These are phyloP conservation scores for Saccharomyces kudriavzevii DNA, from an alignment of 805 yeast genomes.

Conservation along the genomic window DNA sequence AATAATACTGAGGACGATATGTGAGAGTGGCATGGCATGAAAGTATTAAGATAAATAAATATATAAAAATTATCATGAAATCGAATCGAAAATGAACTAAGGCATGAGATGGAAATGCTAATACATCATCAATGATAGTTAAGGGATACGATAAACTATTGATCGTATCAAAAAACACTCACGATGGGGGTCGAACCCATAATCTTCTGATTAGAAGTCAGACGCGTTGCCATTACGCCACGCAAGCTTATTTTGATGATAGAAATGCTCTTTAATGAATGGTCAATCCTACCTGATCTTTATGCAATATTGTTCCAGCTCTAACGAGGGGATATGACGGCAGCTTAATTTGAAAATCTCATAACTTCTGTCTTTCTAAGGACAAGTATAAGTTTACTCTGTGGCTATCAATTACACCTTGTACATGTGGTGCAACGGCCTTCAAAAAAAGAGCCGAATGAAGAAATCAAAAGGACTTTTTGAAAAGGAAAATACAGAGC, in stretches of 20 bases:
- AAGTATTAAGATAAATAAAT: not conserved
- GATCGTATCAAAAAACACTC: conserved; percentile 39
- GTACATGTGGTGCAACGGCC: not conserved
- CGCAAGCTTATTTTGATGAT: conserved; percentile 31
- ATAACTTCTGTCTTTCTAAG: too few relatives aligned
- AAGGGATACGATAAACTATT: too few relatives aligned
- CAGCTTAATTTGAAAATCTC: too few relatives aligned
- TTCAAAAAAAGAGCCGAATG: not conserved
- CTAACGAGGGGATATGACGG: too few relatives aligned
- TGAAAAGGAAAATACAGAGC: not conserved
- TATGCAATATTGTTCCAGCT: too few relatives aligned
- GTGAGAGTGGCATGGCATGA: not conserved
- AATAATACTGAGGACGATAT: not conserved
- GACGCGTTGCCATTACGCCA: conserved; percentile 53
- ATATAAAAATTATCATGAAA: too few relatives aligned
- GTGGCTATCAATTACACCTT: not conserved
- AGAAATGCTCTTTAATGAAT: too few relatives aligned
- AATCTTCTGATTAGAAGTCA: conserved; percentile 49
- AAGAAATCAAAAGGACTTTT: not conserved
- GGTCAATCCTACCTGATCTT: too few relatives aligned
- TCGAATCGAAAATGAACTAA: too few relatives aligned
- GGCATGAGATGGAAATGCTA: too few relatives aligned
- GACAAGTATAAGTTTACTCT: not conserved
- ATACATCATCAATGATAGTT: too few relatives aligned
- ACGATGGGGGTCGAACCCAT: conserved; percentile 51